Evolutionary conservation across 2,329 filamentous ascomycete genomes (phyloP), one percentile per base, ranked within the genome.

Genomic region (Arachnopeziza araneosa): DNA sequence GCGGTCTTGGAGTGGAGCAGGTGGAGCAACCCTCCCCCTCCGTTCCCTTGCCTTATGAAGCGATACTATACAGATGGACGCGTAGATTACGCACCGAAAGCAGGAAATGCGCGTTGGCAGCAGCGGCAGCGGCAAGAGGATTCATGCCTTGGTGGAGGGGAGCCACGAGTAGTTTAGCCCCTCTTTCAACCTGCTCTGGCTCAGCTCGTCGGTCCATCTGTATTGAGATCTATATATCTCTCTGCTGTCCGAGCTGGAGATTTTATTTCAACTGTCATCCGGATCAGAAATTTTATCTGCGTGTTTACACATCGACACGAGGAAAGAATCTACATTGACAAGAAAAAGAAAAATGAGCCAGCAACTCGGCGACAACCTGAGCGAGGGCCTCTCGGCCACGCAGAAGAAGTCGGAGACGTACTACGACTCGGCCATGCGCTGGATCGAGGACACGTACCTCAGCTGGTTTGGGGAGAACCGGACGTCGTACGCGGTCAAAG

Each of bases 361-460:
- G 17, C 50, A 19, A 23, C 7, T 22, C 19, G 12, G 10, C 19
- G 50, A 52, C 10, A 52, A 26, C 12, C 12, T 26, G 2, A 30
- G 24, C 52, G n/a, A 53, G 19, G 52, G 36, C 36, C 36, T 44
- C 36, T 44, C 36, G 6, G 50, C 50, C 24, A 22, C 21, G n/a
- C 12, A 23, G 26, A 57, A 65, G 61, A 64, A 65, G 48, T 52
- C 58, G 17, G 52, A 62, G 30, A 57, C 59, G 8, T 71, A 68
- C 52, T 66, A 64, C 22, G 67, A 71, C 10, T 57, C 60, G 17
- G 58, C 60, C 9, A 62, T 60, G 64, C 63, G 60, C 12, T 71
- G 68, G 67, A 59, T 70, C 14, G 69, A 71, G 53, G 67, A 70
- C 54, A 71, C 67, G 2, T 71, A 71, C 52, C 60, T 70, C 30